phyloP scores from a whole-genome alignment of 1,139 yeast species.

The Pichia sp. region DNA sequence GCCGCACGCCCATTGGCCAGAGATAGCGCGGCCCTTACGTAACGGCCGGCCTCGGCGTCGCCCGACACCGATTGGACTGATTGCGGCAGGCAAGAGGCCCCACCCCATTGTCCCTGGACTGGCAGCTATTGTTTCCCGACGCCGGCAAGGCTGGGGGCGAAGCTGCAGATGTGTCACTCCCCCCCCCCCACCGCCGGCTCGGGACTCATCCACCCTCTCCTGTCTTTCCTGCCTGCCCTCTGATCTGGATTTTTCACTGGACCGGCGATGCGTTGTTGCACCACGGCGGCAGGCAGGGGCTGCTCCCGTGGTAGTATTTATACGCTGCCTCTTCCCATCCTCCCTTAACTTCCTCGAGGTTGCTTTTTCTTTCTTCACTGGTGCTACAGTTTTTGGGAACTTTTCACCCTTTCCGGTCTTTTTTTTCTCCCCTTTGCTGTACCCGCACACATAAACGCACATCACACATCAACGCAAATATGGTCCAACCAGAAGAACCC shows the following conservation, averaged over 20 bases:
- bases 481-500: conserved; percentile 64
- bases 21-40: conserved; percentile 1
- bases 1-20: conserved; percentile 2
- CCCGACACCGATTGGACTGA: neutral
- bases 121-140: too few species aligned
- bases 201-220: neutral
- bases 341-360: conserved; percentile 4
- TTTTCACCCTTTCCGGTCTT: too few species aligned
- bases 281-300: too few species aligned
- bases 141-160: neutral
- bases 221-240: neutral
- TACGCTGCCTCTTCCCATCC: neutral
- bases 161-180: neutral
- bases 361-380: too few species aligned
- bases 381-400: neutral
- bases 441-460: neutral
- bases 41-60: neutral
- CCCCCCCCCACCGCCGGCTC: neutral
- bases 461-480: conserved; percentile 17
- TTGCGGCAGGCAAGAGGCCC: too few species aligned
- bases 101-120: too few species aligned
- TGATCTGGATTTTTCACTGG: too few species aligned
- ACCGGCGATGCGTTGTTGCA: too few species aligned
- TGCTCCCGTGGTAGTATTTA: too few species aligned
- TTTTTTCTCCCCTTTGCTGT: neutral